Evolutionary conservation across 306 rosid genomes (phyloP), one percentile per base, ranked within the genome.

Genomic region (Vicia faba): DNA sequence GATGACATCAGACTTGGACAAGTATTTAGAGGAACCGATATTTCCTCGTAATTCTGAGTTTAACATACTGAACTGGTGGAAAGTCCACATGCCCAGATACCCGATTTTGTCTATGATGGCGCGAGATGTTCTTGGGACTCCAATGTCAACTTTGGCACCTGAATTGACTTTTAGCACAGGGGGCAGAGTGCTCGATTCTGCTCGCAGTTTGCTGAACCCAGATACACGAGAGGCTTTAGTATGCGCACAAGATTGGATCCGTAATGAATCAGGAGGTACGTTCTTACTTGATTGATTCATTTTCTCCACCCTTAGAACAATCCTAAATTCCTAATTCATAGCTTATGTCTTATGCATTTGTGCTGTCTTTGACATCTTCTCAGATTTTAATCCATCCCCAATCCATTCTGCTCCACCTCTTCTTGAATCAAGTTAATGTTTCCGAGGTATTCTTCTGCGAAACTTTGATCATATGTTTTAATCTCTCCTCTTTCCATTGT

Each of bases 71-170:
- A 95, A 95, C 72, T 88, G 99, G 99, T 95, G 97, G 97, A 88
- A 84, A 77, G 96, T 95, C 61, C 97, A 95, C 85, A 86, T 81
- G n/a, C 99, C 97, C 11, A 88, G 97, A 83, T 93, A 93, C 75
- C 97, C 99, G 4, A 88, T 93, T 53, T 75, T 93, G 88, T 93
- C 97, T 15, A 93, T 86, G 97, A 88, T 90, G 96, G 99, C 96
- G 5, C 92, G 95, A 8, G 97, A 95, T 68, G 87, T 95, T 72
- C 88, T 95, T 5, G 99, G 92, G 48, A 88, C 96, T 76, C 99
- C 99, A 29, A 90, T 95, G 95, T 89, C 99, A n/a, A 95, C 89
- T 19, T 61, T 84, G 75, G 79, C 86, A 40, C 86, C 91, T 3
- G 96, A 91, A 66, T 76, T 66, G 38, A 89, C 92, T 70, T 90